Conservation (phyloP, 2,329 filamentous ascomycete species). For the Talaromyces pinophilus region DNA sequence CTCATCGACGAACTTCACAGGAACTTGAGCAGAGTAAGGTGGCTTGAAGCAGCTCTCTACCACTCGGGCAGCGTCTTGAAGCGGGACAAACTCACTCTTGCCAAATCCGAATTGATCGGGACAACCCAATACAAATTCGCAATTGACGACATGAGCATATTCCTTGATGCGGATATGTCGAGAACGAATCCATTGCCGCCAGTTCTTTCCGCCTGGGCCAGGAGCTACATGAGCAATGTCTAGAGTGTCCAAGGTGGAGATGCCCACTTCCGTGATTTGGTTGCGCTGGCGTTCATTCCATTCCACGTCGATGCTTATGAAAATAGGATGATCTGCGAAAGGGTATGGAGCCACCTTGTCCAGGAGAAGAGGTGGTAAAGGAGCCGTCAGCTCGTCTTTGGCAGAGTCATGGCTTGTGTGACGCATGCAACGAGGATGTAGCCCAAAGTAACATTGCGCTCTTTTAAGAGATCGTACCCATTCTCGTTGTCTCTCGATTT, state of each 20-base stretch:
- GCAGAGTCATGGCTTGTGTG: constrained; percentile 19
- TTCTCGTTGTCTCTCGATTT: constrained; percentile 52
- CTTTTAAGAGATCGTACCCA: constrained; percentile 62
- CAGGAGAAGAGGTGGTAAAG: constrained; percentile 46
- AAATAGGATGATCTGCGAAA: constrained; percentile 61
- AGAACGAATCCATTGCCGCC: constrained; percentile 66
- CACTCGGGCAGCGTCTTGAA: constrained; percentile 47
- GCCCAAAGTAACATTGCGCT: constrained; percentile 69
- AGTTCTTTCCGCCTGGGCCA: constrained; percentile 63
- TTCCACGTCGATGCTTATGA: constrained; percentile 82
- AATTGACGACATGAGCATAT: constrained; percentile 65
- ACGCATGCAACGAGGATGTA: constrained; percentile 50
- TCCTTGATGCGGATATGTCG: constrained; percentile 79
- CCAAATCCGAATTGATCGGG: constrained; percentile 75
- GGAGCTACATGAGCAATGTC: constrained; percentile 59
- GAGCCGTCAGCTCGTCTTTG: constrained; percentile 30
- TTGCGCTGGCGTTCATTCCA: constrained; percentile 68
- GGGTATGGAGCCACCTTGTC: constrained; percentile 48
- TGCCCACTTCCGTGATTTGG: constrained; percentile 79
- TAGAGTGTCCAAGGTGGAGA: constrained; percentile 75
- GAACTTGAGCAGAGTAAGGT: constrained; percentile 51
- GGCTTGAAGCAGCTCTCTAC: constrained; percentile 59
- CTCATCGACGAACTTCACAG: constrained; percentile 20
- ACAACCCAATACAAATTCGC: constrained; percentile 68
- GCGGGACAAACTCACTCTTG: constrained; percentile 56